These are phyloP conservation scores for Agroathelia rolfsii DNA, from an alignment of 1,284 basidiomycete species.

Conservation along the genomic window DNA sequence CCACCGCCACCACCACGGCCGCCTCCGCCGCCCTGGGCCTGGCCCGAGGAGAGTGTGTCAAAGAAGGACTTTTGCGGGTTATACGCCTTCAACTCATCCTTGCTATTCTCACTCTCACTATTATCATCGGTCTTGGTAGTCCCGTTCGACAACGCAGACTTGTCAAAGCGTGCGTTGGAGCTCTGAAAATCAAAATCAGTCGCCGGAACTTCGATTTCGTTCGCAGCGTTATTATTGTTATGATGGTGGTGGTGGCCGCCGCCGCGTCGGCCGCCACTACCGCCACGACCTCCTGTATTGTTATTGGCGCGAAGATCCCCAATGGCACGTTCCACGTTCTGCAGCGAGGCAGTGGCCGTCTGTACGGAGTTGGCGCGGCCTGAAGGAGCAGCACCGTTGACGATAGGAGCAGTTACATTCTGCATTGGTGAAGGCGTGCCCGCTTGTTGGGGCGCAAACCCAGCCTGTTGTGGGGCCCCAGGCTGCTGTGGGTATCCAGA, in stretches of 20 bases:
- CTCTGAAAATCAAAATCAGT: constrained; percentile 72
- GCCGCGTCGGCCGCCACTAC: constrained; percentile 22
- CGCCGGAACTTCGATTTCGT: constrained; percentile 46
- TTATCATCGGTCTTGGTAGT: constrained; percentile 19
- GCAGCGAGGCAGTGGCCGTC: constrained; percentile 63
- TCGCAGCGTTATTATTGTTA: constrained; percentile 19
- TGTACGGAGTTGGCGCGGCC: constrained; percentile 40
- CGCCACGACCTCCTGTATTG: constrained; percentile 15
- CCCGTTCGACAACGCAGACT: constrained; percentile 38
- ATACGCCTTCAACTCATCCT: constrained; percentile 38
- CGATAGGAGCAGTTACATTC: constrained; percentile 14
- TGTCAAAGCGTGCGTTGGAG: constrained; percentile 70
- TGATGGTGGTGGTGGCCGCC: constrained; percentile 18
- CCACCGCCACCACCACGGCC: constrained; percentile 27
- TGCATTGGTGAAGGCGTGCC: constrained; percentile 14
- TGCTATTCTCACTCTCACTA: constrained; percentile 19
- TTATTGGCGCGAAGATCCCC: constrained; percentile 57
- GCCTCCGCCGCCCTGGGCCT: constrained; percentile 21
- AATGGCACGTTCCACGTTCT: constrained; percentile 72
- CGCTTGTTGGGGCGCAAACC: constrained; percentile 13
- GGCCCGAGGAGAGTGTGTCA: constrained; percentile 52
- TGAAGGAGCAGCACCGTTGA: constrained; percentile 14
- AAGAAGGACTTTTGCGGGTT: constrained; percentile 73
- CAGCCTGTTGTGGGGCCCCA: constrained; percentile 17
- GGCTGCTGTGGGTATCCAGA: constrained; percentile 17